A percentile compares a stretch with the other conserved stretches of the same genome.
Evolutionary conservation across 1,139 yeast species (phyloP).

Genomic region (Candida sp.): DNA sequence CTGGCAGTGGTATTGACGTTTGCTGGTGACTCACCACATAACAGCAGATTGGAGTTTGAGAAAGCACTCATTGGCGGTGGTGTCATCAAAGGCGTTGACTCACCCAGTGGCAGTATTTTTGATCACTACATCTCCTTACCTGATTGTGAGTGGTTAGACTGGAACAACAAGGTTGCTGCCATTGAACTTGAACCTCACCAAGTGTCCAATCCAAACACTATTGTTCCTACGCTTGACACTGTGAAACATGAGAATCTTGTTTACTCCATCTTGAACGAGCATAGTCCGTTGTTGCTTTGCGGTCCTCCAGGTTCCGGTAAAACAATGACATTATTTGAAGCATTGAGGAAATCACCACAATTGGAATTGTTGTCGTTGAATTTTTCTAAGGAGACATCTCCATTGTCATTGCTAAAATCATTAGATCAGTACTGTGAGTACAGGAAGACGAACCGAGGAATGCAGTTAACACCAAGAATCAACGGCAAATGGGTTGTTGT

Average conservation of each 20-base stretch:
- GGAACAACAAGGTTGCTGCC: slow-evolving; percentile 48
- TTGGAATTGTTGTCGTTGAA: slow-evolving; percentile 73
- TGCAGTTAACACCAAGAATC: slow-evolving; percentile 59
- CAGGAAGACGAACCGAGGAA: slow-evolving; percentile 54
- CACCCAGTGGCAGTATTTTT: slow-evolving; percentile 21
- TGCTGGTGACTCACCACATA: slow-evolving; percentile 58
- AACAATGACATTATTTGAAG: slow-evolving; percentile 85
- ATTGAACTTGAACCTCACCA: slow-evolving; percentile 66
- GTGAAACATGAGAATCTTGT: slow-evolving; percentile 67
- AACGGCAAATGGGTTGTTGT: slow-evolving; percentile 78
- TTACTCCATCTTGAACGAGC: slow-evolving; percentile 59
- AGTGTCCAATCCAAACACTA: slow-evolving; percentile 62
- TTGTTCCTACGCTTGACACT: slow-evolving; percentile 86
- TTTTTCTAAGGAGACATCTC: slow-evolving; percentile 83
- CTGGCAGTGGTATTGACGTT: slow-evolving; percentile 70
- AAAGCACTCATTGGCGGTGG: slow-evolving; percentile 25
- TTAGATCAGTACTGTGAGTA: slow-evolving; percentile 78
- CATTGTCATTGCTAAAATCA: slow-evolving; percentile 62
- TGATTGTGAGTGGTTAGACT: slow-evolving; percentile 53
- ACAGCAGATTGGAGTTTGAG: slow-evolving; percentile 46
- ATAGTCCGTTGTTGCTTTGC: slow-evolving; percentile 71
- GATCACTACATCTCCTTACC: slow-evolving; percentile 55
- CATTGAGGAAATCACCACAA: slow-evolving; percentile 61
- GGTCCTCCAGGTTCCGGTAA: slow-evolving; percentile 99
- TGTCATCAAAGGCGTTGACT: slow-evolving; percentile 17